Base-by-base conservation (phyloP, 2,329 filamentous ascomycete genomes). In the Diaporthe citrichinensis region DNA sequence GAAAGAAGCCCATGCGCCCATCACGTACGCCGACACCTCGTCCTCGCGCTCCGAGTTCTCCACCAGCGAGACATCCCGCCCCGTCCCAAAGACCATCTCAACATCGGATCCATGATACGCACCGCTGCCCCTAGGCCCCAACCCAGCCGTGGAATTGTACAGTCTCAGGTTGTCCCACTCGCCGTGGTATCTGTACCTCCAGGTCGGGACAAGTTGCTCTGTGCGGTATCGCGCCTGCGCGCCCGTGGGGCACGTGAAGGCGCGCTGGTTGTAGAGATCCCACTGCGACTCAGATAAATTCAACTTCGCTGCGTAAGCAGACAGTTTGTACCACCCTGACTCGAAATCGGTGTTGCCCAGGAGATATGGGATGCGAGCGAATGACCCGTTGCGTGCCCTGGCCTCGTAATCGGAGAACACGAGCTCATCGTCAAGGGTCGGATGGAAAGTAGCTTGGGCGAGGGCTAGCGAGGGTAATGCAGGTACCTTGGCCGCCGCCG, bases 331-430 rank as follows among this genome's bases (percentile, higher is more conserved):
- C 69, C 69, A 72, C 55, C 69, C 69, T 15, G 69, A 31, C 31
- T 72, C 69, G 44, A 62, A 72, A 57, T 72, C 31, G 6, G 55
- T 61, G 69, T 72, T 72, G 31, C 69, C 69, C 15, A 72, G 55
- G 9, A 72, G 69, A 39, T 72, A 72, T 39, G 69, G 55, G n/a
- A 72, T 28, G 28, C 55, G 69, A 28, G 69, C 41, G 69, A 72
- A 72, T 25, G 69, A 72, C 9, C 69, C 69, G 28, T 72, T 72
- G 28, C 57, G 69, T 20, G 69, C 39, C 41, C 55, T 59, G 9
- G 69, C 69, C 49, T 72, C 69, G 41, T 74, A 74, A 31, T 74
- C 51, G 3, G 72, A 55, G 55, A 74, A 74, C 20, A 74, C 72
- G 53, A 74, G 41, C 49, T 67, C 55, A 10, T 74, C 72, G 28